Percentiles rank a stretch among this genome's conserved stretches.
Conservation (phyloP, 2,329 filamentous ascomycete species). For the Diaporthe humulicola region DNA sequence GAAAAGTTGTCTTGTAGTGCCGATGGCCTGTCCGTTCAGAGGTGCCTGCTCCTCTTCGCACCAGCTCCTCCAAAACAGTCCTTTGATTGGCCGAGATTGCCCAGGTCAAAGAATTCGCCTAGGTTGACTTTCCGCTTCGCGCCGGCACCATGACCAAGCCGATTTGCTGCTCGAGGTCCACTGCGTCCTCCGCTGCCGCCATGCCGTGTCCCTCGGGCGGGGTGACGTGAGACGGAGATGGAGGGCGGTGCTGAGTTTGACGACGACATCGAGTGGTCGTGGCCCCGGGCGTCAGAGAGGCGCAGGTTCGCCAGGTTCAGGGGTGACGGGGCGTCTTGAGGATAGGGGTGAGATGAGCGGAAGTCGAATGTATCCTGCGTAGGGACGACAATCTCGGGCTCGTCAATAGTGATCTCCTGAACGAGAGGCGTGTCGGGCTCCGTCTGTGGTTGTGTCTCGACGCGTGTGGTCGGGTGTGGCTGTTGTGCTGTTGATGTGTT, state of each 20-base stretch:
- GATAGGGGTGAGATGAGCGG: constrained; percentile 72
- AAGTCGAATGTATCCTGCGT: constrained; percentile 77
- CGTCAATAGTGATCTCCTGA: constrained; percentile 41
- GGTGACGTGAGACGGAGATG: constrained; percentile 34
- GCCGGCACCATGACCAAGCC: constrained; percentile 74
- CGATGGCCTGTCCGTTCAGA: constrained; percentile 45
- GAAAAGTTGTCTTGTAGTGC: neutral
- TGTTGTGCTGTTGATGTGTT: constrained; percentile 50
- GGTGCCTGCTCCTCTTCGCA: constrained; percentile 65
- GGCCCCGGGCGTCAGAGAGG: constrained; percentile 65
- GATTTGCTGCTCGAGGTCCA: constrained; percentile 48
- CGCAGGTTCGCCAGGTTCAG: constrained; percentile 73
- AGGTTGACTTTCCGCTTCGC: constrained; percentile 81
- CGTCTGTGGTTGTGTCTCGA: constrained; percentile 51
- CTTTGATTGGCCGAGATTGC: constrained; percentile 72
- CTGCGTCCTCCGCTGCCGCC: constrained; percentile 43
- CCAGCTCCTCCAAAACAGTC: constrained; percentile 65
- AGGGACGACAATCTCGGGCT: constrained; percentile 62
- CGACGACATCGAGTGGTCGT: constrained; percentile 51
- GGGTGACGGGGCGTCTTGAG: constrained; percentile 63
- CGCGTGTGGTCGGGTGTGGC: constrained; percentile 46
- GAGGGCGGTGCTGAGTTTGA: constrained; percentile 39
- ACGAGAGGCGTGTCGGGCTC: constrained; percentile 50
- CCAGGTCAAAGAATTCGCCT: constrained; percentile 81
- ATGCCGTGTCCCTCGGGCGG: constrained; percentile 40